Evolutionary conservation across 495 filamentous ascomycete genomes (phyloP), one percentile per base, ranked within the genome.

Genomic region (Penicilliopsis zonata): DNA sequence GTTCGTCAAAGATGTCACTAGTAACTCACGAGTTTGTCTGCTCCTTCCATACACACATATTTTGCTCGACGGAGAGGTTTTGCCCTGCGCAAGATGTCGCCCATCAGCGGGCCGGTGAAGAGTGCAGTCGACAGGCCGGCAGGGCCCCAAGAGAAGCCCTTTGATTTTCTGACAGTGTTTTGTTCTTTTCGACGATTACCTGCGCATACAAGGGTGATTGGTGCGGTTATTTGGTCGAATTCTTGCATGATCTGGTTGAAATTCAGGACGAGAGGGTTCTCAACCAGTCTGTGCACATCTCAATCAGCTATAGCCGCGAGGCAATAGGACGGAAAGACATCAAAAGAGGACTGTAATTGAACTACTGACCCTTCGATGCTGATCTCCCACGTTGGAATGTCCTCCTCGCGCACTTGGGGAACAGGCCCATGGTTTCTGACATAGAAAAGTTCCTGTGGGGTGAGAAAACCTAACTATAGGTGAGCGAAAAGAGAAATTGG

Each of bases 131-230:
- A 94, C 3, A 95, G 49, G 15, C 86, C 88, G 5, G 84, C 86
- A 0, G 88, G 69, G 23, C 88, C 88, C 88, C 88, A 96, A 32
- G 86, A 94, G 59, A 96, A 96, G 0, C 88, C 88, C 47, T 94
- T 94, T 2, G 82, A 82, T 50, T 96, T 96, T 17, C 86, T 67
- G 2, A 94, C 83, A 18, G 78, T 63, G 39, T 96, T 96, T 46
- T 96, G 88, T 51, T 96, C 88, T 57, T 96, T 96, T 14, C 88
- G 70, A 37, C 88, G 65, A 47, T 96, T 96, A 0, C 88, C 88
- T 9, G 88, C 88, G 54, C 88, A 96, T 22, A 95, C 88, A 0
- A 96, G 67, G 0, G 88, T 95, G 43, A 95, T 64, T 0, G 88
- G 88, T 18, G 78, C 76, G 6, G 87, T 95, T 13, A 86, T 71